Evolutionary conservation across 1,284 basidiomycete genomes (phyloP), one percentile per base, ranked within the genome.

Genomic region (Cutaneotrichosporon sp.): DNA sequence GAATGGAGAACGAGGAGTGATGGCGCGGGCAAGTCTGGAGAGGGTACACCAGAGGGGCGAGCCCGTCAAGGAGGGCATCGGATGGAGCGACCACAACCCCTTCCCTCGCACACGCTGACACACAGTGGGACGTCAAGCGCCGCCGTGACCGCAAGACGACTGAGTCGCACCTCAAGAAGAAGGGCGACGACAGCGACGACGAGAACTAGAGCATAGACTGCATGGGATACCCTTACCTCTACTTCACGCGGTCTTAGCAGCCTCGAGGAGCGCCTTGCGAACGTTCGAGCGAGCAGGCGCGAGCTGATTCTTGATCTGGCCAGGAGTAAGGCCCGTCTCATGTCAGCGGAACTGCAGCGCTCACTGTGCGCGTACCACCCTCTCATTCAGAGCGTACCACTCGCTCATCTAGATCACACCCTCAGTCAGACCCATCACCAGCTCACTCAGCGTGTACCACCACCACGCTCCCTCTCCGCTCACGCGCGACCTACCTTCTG

Each of bases 101-200:
- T 26, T 3, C 26, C 26, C 26, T 26, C 26, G 2, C 26, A 26
- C 21, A 8, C 30, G 51, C 47, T 63, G 38, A 56, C 50, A 46
- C 46, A 16, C 63, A 80, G 77, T 81, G 79, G 79, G 79, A 81
- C 67, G 79, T 81, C 40, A 80, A 81, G 68, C 69, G 75, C 56
- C 62, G 67, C 34, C 61, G 76, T 71, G 62, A 67, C 56, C 61
- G 38, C 40, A 40, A 56, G 58, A 51, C 38, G 11, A 50, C 31
- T 22, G 61, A 60, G 30, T 31, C 46, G 47, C 51, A 56, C 22
- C 51, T 62, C 18, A 50, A 53, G 18, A 46, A 53, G 32, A 58
- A 56, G 40, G 47, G 36, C 50, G 63, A 64, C 56, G 56, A 64
- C 34, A 53, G 60, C 46, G 56, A 65, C 38, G 55, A 56, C 38